Base-by-base conservation (phyloP, 1,284 basidiomycete species). In the Crepidotus sp. region DNA sequence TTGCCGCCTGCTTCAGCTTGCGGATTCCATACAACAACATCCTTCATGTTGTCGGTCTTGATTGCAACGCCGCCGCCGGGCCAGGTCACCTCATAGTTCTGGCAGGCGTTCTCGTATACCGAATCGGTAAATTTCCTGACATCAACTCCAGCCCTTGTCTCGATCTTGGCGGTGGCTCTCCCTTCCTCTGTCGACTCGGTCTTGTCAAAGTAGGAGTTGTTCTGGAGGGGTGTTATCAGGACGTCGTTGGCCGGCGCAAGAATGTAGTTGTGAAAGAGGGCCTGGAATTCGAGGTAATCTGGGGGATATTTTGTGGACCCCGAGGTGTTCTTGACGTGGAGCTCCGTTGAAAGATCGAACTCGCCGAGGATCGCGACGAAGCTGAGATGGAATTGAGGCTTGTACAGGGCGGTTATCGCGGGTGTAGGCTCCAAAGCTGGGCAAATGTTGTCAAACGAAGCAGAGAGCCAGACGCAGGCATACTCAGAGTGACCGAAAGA, bases 11-110 rank as follows among this genome's bases (percentile, higher is more conserved):
- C 68, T 46, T 72, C 76, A 32, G 69, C 68, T 53, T 77, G 77
- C 6, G 91, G 90, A 65, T 95, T 94, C 91, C 91, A 94, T 32
- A 92, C 66, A 7, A 88, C 85, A 3, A 88, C 76, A 57, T 88
- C 80, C 30, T 50, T 48, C 24, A 50, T 21, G 30, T 48, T 50
- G 14, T 25, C 18, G 15, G 45, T 72, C 51, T 64, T 73, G 42
- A 92, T 66, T 42, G 73, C 68, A 22, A 86, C 53, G 0, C 73
- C 70, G 3, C 76, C 74, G 1, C 60, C 68, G 2, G 71, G 67
- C 78, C 83, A 88, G 6, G 61, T 67, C 4, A 86, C 65, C 34
- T 74, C 62, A 54, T 86, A 82, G 19, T 66, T 63, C 11, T 69
- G 65, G 6, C 70, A 61, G 10, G 74, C 79, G 56, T 80, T 66